Evolutionary conservation across 73 alveolate species (phyloP).

Genomic region (Tetrahymena thermophila): DNA sequence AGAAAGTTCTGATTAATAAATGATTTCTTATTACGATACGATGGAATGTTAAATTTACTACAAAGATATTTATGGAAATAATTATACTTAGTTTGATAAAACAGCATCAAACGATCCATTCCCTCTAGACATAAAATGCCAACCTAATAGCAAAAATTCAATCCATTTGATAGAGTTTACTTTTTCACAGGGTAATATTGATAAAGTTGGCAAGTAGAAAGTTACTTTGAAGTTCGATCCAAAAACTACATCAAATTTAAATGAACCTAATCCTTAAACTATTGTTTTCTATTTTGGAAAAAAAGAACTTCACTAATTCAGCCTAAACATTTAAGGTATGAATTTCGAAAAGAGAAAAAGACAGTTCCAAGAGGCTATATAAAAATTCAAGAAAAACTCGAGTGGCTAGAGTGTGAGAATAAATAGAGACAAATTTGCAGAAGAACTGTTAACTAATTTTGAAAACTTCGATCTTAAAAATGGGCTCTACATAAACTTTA

Average conservation of each 20-base stretch:
- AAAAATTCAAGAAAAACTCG: neutral
- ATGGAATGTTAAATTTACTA: neutral
- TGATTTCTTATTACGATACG: constrained; percentile 6
- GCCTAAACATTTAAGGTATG: constrained; percentile 2
- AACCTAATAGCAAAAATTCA: neutral
- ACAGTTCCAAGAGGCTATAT: neutral
- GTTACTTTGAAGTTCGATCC: neutral
- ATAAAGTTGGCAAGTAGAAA: neutral
- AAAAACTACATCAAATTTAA: neutral
- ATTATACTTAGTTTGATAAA: constrained; percentile 7
- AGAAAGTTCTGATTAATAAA: neutral
- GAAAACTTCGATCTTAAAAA: neutral
- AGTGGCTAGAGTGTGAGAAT: neutral
- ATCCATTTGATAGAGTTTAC: neutral
- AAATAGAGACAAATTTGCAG: constrained; percentile 23
- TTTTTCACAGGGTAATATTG: neutral
- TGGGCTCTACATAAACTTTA: neutral
- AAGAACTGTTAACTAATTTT: constrained; percentile 13
- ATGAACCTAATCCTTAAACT: neutral
- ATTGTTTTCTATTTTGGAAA: neutral
- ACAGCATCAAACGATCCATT: neutral
- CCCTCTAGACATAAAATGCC: neutral
- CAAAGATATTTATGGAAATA: constrained; percentile 8
- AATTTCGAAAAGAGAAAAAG: constrained; percentile 17
- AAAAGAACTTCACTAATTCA: neutral